Base-by-base conservation (phyloP, 257 asterid genomes). In the Datura wrightii region DNA sequence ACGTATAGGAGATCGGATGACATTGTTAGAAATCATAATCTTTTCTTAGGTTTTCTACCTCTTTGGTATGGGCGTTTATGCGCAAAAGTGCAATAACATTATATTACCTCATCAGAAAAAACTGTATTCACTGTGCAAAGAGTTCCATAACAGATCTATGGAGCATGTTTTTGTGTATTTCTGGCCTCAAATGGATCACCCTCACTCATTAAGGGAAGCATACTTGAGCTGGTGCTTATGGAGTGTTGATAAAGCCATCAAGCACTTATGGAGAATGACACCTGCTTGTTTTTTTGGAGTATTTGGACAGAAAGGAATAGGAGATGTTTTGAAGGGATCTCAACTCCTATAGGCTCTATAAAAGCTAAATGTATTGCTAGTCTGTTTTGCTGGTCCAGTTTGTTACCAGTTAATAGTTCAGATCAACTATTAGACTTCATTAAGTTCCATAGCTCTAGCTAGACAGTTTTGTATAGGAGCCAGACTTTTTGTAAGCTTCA, bases 141-240 rank as follows among this genome's bases (percentile, higher is more conserved):
- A 39, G 42, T 31, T 62, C n/a, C n/a, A n/a, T n/a, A n/a, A n/a
- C 70, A 24, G 70, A 62, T 4, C 70, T 62, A 62, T 31, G 8
- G 8, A 62, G 70, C 70, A 31, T 62, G 41, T 24, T 62, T 24
- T 62, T 24, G 16, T 62, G 69, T 13, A 62, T 24, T 62, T 24
- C 24, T 62, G 69, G 41, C 18, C 41, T 62, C 69, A 62, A 62
- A 62, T 4, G 69, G 69, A 24, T 62, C 69, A 62, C 16, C 24
- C 69, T 24, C 69, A 62, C 41, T 62, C 69, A 62, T 31, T 62
- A 62, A 62, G 69, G 41, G 41, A 62, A 62, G 69, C 41, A 62
- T 62, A 62, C 69, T 62, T 24, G 69, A 62, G 41, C 34, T 24
- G 41, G 69, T 62, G 16, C 41, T 62, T 10, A 24, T 62, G 69